Evolutionary conservation across 2,329 filamentous ascomycete species (phyloP), one percentile per base, ranked within the genome.

Genomic region (Sporothrix humicola): DNA sequence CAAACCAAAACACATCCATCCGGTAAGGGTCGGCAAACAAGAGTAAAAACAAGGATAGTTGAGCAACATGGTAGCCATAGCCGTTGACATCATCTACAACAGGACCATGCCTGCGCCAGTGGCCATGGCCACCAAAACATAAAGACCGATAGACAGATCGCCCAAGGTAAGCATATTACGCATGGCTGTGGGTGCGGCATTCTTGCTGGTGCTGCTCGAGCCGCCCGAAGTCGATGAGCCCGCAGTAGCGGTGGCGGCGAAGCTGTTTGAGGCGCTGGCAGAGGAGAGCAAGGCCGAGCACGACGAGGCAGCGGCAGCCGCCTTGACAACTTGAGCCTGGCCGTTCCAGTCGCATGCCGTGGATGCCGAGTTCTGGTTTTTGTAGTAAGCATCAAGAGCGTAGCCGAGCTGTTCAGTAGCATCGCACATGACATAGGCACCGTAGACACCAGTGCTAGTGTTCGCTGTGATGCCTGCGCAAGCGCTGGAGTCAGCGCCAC

Each of bases 361-460:
- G 37, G 83, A 80, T 69, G 83, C 82, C 75, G 85, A 85, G 77
- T 86, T 84, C 79, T 90, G 85, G 77, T 81, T 82, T 77, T 85
- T 80, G 85, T 92, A 93, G 86, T 95, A 95, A 78, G 88, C 83
- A 84, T 95, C 89, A 77, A 95, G 87, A 68, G 90, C 91, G 81
- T 88, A 94, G 73, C 88, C 89, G 56, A 97, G 88, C 86, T 94
- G 89, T 82, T 93, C 86, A 77, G 87, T 86, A 78, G 88, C 79
- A 77, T 86, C 85, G 86, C 93, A 97, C 90, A 94, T 93, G 82
- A 89, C 89, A 86, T 93, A 94, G 66, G 92, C 88, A 77, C 93
- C 93, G 82, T 93, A 96, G 75, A 87, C 83, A 79, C 92, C 93
- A 23, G 85, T 87, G 74, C 87, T 88, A 70, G 87, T 87, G 82